Percentiles rank a stretch among this genome's conserved stretches.
Conservation (phyloP, 495 filamentous ascomycete species). For the Amphirosellinia nigrospora region DNA sequence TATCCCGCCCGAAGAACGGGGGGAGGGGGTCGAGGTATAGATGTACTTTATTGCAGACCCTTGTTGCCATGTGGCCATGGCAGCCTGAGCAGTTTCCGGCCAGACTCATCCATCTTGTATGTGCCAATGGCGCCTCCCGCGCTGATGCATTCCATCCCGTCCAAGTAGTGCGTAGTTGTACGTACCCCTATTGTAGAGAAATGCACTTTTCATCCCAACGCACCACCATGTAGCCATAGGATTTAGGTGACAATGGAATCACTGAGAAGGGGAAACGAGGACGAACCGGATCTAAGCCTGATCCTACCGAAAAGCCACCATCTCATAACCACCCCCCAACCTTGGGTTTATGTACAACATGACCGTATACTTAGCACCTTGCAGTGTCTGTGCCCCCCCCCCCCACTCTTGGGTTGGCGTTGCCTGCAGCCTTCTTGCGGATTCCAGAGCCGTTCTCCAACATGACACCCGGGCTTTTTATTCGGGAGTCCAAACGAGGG, state of each 20-base stretch:
- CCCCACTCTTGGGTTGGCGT: neutral
- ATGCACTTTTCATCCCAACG: neutral
- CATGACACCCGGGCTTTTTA: neutral
- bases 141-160: slow-evolving; percentile 9
- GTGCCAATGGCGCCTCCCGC: slow-evolving; percentile 11
- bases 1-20: too few relatives aligned
- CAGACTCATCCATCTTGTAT: slow-evolving; percentile 12
- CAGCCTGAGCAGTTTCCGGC: slow-evolving; percentile 18
- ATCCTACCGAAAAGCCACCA: slow-evolving; percentile 15
- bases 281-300: neutral
- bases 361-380: neutral
- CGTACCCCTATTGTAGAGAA: neutral
- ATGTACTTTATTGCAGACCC: slow-evolving; percentile 2
- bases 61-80: slow-evolving; percentile 21
- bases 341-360: neutral
- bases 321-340: neutral
- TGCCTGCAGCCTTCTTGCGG: neutral
- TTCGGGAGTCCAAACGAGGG: neutral
- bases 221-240: neutral
- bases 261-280: neutral
- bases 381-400: neutral
- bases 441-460: slow-evolving; percentile 7
- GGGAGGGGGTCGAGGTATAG: slow-evolving; percentile 2
- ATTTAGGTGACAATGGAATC: neutral
- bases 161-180: slow-evolving; percentile 1